Conservation (phyloP, 2,329 filamentous ascomycete genomes). For the Cladophialophora carrionii region DNA sequence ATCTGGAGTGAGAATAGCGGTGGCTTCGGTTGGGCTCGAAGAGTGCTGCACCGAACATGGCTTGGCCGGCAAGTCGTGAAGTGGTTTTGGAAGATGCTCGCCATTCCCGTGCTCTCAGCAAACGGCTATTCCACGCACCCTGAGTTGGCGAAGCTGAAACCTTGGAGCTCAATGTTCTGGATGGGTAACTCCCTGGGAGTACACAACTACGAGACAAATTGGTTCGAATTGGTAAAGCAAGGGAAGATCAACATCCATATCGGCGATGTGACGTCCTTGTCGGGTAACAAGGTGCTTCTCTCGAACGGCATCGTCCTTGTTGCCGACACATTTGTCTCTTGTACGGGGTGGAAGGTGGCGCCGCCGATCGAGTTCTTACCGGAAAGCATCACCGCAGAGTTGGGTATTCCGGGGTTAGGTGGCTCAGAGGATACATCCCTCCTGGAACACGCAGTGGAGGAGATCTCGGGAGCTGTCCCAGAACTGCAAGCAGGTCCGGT, state of each 20-base stretch:
- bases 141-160: slow-evolving; percentile 51
- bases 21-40: slow-evolving; percentile 47
- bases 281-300: slow-evolving; percentile 50
- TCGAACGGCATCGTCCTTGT: slow-evolving; percentile 50
- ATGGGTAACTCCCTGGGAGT: slow-evolving; percentile 62
- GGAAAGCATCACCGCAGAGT: slow-evolving; percentile 39
- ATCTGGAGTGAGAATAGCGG: slow-evolving; percentile 64
- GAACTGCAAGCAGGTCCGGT: neutral
- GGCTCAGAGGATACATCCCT: slow-evolving; percentile 29
- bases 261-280: slow-evolving; percentile 19
- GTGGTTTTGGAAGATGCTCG: slow-evolving; percentile 58
- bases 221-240: slow-evolving; percentile 60
- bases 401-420: slow-evolving; percentile 4
- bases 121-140: slow-evolving; percentile 53
- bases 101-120: slow-evolving; percentile 53
- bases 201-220: slow-evolving; percentile 61
- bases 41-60: slow-evolving; percentile 57
- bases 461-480: slow-evolving; percentile 45
- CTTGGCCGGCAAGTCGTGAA: slow-evolving; percentile 55
- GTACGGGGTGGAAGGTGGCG: slow-evolving; percentile 60
- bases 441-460: slow-evolving; percentile 48
- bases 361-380: slow-evolving; percentile 54
- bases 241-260: slow-evolving; percentile 61
- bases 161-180: slow-evolving; percentile 55
- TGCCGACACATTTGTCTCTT: slow-evolving; percentile 57